Evolutionary conservation across 345 rosid genomes (phyloP), one percentile per base, ranked within the genome.

Genomic region (Pseudoturritis turrita): DNA sequence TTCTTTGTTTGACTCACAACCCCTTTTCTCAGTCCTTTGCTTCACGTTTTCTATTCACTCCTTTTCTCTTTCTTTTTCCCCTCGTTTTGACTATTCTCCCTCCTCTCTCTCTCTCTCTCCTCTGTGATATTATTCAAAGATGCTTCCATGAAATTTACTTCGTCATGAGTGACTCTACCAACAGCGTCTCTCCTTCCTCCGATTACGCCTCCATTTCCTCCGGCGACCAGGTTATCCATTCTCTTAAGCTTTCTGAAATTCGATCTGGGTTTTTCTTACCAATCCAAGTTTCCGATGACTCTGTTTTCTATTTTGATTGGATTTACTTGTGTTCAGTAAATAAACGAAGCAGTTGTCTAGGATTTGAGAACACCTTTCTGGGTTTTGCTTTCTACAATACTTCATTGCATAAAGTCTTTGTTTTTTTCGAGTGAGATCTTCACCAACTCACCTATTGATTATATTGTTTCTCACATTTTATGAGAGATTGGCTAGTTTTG

Each of bases 131-230:
- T 61, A 25, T 44, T 46, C 41, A 29, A 70, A 70, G 68, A 76
- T 76, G 76, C 67, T 70, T 64, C 56, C 47, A 56, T 70, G 65
- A 76, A 62, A 52, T 23, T 73, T 53, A 60, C 37, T 49, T 19
- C 78, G 63, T 79, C 81, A 94, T 94, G 97, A 85, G 81, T 81
- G 96, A 84, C 75, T 90, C 92, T 31, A 87, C 76, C 11, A 89
- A 65, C 17, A 59, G 85, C 71, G 83, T 88, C 68, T 83, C 91
- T 70, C 76, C 76, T 77, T 82, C 79, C 72, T 81, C 83, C 55
- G 92, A 81, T 43, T 77, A 83, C 73, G 83, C 88, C 50, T 87
- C 98, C 80, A 43, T 77, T 76, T 70, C 81, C 78, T 69, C 86
- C 77, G 81, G 73, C 51, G 91, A 86, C 72, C 90, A 84, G 97